Base-by-base conservation (phyloP, 75 land plant genomes). In the Isoetes taiwanensis region DNA sequence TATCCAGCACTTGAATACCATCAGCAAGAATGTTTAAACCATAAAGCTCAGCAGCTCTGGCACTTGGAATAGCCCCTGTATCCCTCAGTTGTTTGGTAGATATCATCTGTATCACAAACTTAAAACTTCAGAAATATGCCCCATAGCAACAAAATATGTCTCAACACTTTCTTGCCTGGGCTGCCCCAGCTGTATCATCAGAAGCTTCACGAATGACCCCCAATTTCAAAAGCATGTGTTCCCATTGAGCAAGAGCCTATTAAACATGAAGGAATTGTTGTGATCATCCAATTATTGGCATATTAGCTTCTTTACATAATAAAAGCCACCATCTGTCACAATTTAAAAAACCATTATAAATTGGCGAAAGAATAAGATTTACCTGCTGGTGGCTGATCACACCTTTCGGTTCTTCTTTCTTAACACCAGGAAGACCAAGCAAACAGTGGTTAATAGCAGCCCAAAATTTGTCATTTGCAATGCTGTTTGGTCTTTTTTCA, bases 161-260 rank as follows among this genome's bases (percentile, higher is more conserved):
- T 8, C 23, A 43, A 4, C 23, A 17, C 50, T 43, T 6, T 35
- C 63, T 19, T 65, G 81, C 91, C 76, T 90, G 74, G 14, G 97
- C 97, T 26, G 97, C 88, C 65, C 78, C 83, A 42, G 97, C 97
- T 25, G 97, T 91, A 62, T 91, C 95, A 69, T 86, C 94, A 8
- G 81, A 84, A 52, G 94, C 82, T 78, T 91, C 94, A 41, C 97
- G 70, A 33, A 75, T 72, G 30, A 91, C 72, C 23, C 95, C 68
- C 27, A 78, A 56, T 64, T 67, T 76, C 30, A 78, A 71, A 8
- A 91, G 42, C 34, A 85, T 78, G 31, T 80, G 43, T 64, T 91
- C 97, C 71, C 90, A 85, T 33, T 85, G 90, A 20, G 86, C 75
- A 57, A 85, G 82, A 48, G 86, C 90, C 79, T 85, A n/a, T n/a